Evolutionary conservation across 306 rosid species (phyloP).

Genomic region (Astragalus membranaceus): DNA sequence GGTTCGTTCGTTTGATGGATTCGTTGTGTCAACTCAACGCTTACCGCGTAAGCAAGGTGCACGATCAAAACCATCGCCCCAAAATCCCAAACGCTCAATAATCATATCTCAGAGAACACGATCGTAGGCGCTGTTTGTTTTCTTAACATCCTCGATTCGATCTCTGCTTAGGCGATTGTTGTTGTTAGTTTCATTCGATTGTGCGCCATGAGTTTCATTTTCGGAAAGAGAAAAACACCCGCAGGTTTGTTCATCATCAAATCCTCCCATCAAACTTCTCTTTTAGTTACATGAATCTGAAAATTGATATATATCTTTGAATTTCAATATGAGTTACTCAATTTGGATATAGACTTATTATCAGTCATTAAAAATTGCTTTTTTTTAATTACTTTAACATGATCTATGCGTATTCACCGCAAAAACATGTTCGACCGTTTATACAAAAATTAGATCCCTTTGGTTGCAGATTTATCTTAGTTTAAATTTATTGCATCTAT

Average conservation of each 20-base stretch:
- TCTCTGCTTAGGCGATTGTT: neutral
- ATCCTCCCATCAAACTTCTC: neutral
- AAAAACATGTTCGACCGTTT: neutral
- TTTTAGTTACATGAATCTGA: neutral
- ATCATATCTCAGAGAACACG: neutral
- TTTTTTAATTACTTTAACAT: neutral
- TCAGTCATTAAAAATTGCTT: neutral
- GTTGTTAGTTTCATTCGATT: neutral
- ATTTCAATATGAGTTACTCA: neutral
- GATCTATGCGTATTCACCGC: neutral
- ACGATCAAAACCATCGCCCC: neutral
- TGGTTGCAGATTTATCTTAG: neutral
- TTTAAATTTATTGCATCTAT: neutral
- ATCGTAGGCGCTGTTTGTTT: neutral
- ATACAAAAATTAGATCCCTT: neutral
- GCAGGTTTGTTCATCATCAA: slow-evolving; percentile 50
- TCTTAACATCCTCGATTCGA: neutral
- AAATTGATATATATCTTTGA: neutral
- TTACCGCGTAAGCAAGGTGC: slow-evolving; percentile 41
- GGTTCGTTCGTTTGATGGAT: slow-evolving; percentile 18
- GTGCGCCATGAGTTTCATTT: slow-evolving; percentile 78
- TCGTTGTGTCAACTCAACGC: slow-evolving; percentile 20
- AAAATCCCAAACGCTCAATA: slow-evolving; percentile 1
- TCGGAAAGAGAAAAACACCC: slow-evolving; percentile 90
- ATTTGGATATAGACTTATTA: neutral